Conservation (phyloP, 371 early-diverging fungal species). For the Rhizopus microsporus region DNA sequence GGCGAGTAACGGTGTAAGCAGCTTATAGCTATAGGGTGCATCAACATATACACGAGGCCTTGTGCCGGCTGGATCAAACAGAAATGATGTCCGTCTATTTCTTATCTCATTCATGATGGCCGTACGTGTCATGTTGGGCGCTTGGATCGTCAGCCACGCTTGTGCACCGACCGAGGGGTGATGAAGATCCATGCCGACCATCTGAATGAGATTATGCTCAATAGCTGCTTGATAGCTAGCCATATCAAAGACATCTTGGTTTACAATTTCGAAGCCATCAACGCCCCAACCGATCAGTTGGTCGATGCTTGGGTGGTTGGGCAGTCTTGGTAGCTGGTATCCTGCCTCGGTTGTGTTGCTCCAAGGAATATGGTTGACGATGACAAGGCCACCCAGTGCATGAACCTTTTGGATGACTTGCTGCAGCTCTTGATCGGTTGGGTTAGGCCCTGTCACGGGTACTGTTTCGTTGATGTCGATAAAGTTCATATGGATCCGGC, state of each 20-base stretch:
- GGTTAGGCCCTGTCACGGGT: constrained; percentile 55
- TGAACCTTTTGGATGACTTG: constrained; percentile 63
- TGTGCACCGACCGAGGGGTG: constrained; percentile 60
- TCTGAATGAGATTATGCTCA: constrained; percentile 47
- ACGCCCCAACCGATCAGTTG: constrained; percentile 68
- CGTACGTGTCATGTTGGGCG: constrained; percentile 40
- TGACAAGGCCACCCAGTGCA: constrained; percentile 71
- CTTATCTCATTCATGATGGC: constrained; percentile 65
- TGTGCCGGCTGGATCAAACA: constrained; percentile 74
- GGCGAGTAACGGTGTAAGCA: constrained; percentile 51
- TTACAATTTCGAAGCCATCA: constrained; percentile 74
- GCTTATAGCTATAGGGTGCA: constrained; percentile 36
- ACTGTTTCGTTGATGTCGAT: constrained; percentile 73
- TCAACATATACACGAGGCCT: constrained; percentile 53
- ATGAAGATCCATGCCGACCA: constrained; percentile 75
- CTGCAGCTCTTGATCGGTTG: constrained; percentile 66
- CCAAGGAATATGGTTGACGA: constrained; percentile 85
- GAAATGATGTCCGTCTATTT: constrained; percentile 62
- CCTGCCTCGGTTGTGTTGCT: constrained; percentile 67
- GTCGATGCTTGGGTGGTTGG: constrained; percentile 65
- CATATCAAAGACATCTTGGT: constrained; percentile 64
- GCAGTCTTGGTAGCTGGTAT: constrained; percentile 61
- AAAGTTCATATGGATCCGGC: constrained; percentile 79
- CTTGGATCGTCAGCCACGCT: constrained; percentile 67
- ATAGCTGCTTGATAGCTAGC: constrained; percentile 57